Conservation (phyloP, 352 stramenopile species). For the Phytophthora sojae region DNA sequence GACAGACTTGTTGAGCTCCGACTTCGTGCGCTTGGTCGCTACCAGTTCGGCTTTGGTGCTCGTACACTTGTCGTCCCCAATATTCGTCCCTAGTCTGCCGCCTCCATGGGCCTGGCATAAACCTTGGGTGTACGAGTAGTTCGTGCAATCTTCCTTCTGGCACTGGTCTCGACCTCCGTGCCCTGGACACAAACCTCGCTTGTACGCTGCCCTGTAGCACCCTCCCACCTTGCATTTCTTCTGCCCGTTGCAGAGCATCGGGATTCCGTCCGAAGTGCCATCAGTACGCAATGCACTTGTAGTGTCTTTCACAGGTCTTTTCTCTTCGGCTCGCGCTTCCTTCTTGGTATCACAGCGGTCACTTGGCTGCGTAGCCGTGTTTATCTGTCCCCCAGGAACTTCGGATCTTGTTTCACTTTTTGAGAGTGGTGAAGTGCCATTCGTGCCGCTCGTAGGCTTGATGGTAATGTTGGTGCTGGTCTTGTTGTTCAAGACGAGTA, state of each 20-base stretch:
- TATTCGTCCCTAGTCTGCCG: neutral
- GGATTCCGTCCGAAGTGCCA: slow-evolving; percentile 1
- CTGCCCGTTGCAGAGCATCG: slow-evolving; percentile 18
- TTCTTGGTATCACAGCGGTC: neutral
- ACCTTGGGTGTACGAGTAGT: slow-evolving; percentile 4
- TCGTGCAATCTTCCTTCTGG: slow-evolving; percentile 7
- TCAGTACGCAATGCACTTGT: neutral
- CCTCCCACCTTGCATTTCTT: slow-evolving; percentile 15
- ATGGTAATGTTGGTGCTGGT: neutral
- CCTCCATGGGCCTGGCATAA: slow-evolving; percentile 3
- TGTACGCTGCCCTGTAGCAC: slow-evolving; percentile 18
- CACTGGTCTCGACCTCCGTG: slow-evolving; percentile 18
- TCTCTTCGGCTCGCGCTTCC: neutral
- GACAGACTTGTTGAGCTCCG: neutral
- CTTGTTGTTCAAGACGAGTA: slow-evolving; percentile 2
- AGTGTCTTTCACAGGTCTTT: neutral
- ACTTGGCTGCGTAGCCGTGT: neutral
- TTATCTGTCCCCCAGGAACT: neutral
- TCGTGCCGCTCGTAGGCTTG: neutral
- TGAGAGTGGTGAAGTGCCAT: neutral
- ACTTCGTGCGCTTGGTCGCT: neutral
- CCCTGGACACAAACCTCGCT: slow-evolving; percentile 1
- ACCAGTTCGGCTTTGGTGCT: neutral
- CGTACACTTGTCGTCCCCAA: neutral
- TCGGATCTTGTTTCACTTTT: neutral